Base-by-base conservation (phyloP, 768 basidiomycete species). In the Panaeolus cyanescens region DNA sequence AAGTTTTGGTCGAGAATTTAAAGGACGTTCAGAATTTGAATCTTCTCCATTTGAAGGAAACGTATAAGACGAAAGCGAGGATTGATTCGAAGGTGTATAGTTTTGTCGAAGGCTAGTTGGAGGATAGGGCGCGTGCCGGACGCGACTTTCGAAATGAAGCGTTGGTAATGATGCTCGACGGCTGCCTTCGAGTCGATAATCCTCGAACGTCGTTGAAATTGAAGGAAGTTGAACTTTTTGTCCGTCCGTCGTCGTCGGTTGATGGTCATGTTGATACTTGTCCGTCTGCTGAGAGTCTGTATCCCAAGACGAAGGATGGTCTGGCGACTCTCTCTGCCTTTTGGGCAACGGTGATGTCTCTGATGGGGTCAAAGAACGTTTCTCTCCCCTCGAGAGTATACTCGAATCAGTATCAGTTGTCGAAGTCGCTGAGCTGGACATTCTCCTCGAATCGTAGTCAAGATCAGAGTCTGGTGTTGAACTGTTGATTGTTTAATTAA, bases 361-460 rank as follows among this genome's bases (percentile, higher is more conserved):
- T 32, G 76, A 73, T 54, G 89, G 85, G 0, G 87, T 85, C 31
- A 80, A 71, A 3, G 79, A 74, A 60, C 84, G 86, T 70, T 88
- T 91, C 67, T 90, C 88, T 8, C 76, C 79, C 12, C 83, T 78
- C 42, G 87, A 87, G 63, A 83, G 78, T 61, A 81, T 75, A 71
- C 65, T 83, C 76, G 80, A 83, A 74, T 92, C 90, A 4, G 85
- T 83, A 76, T 90, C 89, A 36, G 87, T 81, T 15, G 82, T 80
- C 15, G 90, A 91, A 61, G 85, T 81, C 55, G 86, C 87, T 64
- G 88, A 90, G 72, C 83, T 82, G 74, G 91, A 92, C 91, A 93
- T 92, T 70, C 90, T 88, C 70, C 90, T 83, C 34, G 72, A 71
- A 63, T 79, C 71, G 83, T 89, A 86, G 74, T 85, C 85, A 64